Conservation (phyloP, 164 flowering plant genomes). For the Echeveria elegans region DNA sequence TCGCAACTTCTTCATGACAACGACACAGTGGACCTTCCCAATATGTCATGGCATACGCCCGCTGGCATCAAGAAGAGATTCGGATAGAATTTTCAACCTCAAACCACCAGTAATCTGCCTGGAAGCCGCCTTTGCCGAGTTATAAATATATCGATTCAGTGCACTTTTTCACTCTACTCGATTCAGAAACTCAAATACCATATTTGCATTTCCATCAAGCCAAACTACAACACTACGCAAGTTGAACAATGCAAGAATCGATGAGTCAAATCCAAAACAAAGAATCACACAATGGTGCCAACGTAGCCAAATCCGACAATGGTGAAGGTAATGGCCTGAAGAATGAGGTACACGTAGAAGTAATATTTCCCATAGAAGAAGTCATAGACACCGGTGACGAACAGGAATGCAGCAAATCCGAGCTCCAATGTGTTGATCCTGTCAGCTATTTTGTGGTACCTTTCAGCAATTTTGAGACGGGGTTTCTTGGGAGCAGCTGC, state of each 20-base stretch:
- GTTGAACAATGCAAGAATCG: not conserved
- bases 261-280: not conserved
- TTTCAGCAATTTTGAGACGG: conserved; percentile 39
- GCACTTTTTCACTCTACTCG: too few species aligned
- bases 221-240: not conserved
- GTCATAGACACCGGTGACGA: conserved; percentile 70
- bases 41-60: not conserved
- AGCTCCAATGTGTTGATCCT: conserved; percentile 64
- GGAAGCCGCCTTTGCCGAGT: too few species aligned
- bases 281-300: conserved; percentile 59
- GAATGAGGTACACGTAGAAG: conserved; percentile 67
- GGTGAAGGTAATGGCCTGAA: conserved; percentile 59
- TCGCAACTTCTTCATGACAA: conserved; percentile 15
- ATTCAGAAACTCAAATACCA: not conserved
- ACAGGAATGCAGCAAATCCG: conserved; percentile 58
- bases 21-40: conserved; percentile 10
- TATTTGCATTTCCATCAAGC: not conserved
- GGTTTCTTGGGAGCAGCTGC: conserved; percentile 22
- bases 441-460: conserved; percentile 29
- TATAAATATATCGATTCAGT: too few species aligned
- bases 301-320: conserved; percentile 73
- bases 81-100: not conserved
- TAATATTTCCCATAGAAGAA: conserved; percentile 57
- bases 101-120: not conserved
- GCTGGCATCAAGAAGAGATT: too few species aligned